phyloP scores from a whole-genome alignment of 805 yeast genomes.

The Nakazawaea wickerhamii region DNA sequence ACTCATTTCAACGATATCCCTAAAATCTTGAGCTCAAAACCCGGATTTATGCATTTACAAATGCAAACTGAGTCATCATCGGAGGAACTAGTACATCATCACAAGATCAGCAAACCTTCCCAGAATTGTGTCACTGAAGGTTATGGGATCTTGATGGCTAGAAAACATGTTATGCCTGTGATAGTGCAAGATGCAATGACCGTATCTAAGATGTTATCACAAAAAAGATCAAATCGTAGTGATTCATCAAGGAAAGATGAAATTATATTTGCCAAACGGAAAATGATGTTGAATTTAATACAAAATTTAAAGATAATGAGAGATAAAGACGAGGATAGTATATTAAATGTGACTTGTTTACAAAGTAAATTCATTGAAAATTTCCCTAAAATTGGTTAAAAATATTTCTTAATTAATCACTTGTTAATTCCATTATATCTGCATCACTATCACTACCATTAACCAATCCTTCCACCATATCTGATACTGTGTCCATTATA shows the following conservation, averaged over 20 bases:
- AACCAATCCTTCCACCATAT: slow-evolving; percentile 38
- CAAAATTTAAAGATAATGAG: slow-evolving; percentile 19
- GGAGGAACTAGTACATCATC: slow-evolving; percentile 25
- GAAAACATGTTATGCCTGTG: slow-evolving; percentile 19
- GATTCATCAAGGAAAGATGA: not conserved
- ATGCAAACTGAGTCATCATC: slow-evolving; percentile 26
- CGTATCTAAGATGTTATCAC: slow-evolving; percentile 19
- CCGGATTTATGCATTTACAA: slow-evolving; percentile 31
- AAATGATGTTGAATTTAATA: slow-evolving; percentile 19
- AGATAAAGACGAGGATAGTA: slow-evolving; percentile 14
- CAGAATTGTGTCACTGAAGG: slow-evolving; percentile 22
- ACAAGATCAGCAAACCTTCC: slow-evolving; percentile 20
- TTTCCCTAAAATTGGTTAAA: slow-evolving; percentile 9
- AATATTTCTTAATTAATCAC: slow-evolving; percentile 30
- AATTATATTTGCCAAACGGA: slow-evolving; percentile 5
- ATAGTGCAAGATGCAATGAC: slow-evolving; percentile 24
- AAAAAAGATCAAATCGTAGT: slow-evolving; percentile 12
- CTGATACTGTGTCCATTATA: slow-evolving; percentile 32
- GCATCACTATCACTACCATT: slow-evolving; percentile 44
- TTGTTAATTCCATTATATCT: slow-evolving; percentile 57
- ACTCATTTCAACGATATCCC: slow-evolving; percentile 43
- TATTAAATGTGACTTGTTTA: slow-evolving; percentile 17
- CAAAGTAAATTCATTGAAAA: slow-evolving; percentile 23
- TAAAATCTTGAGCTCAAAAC: slow-evolving; percentile 25
- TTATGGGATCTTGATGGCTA: slow-evolving; percentile 27